Conservation (phyloP, 2,329 filamentous ascomycete genomes). For the Drechslerella stenobrocha region DNA sequence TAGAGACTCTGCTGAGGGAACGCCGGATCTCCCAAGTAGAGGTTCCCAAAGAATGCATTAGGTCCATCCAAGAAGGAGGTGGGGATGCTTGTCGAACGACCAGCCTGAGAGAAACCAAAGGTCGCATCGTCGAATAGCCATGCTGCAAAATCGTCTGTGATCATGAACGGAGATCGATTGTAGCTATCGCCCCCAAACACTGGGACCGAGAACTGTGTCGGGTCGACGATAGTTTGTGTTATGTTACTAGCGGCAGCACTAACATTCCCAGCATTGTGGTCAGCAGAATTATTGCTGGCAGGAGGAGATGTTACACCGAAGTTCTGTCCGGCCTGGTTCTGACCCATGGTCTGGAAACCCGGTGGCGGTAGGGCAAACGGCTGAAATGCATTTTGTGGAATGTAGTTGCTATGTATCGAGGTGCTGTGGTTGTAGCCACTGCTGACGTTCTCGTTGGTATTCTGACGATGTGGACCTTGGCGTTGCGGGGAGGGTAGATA, state of each 20-base stretch:
- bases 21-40: slow-evolving; percentile 61
- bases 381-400: slow-evolving; percentile 55
- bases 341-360: slow-evolving; percentile 52
- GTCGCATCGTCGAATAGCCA: slow-evolving; percentile 67
- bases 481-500: slow-evolving; percentile 48
- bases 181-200: slow-evolving; percentile 83
- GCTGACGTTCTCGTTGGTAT: slow-evolving; percentile 42
- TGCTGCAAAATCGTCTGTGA: slow-evolving; percentile 83
- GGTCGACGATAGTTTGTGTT: slow-evolving; percentile 55
- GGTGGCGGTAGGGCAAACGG: slow-evolving; percentile 52
- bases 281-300: slow-evolving; percentile 55
- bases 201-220: slow-evolving; percentile 67
- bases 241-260: slow-evolving; percentile 58
- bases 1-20: slow-evolving; percentile 56
- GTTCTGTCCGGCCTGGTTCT: slow-evolving; percentile 51
- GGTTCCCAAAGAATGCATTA: slow-evolving; percentile 51
- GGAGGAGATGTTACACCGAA: slow-evolving; percentile 55
- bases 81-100: slow-evolving; percentile 32
- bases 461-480: slow-evolving; percentile 37
- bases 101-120: slow-evolving; percentile 50
- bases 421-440: slow-evolving; percentile 35
- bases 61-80: slow-evolving; percentile 44
- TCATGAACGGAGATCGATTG: slow-evolving; percentile 82
- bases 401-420: slow-evolving; percentile 54
- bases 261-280: slow-evolving; percentile 50